phyloP scores from a whole-genome alignment of 495 filamentous ascomycete species.

The Lindgomyces ingoldianus region DNA sequence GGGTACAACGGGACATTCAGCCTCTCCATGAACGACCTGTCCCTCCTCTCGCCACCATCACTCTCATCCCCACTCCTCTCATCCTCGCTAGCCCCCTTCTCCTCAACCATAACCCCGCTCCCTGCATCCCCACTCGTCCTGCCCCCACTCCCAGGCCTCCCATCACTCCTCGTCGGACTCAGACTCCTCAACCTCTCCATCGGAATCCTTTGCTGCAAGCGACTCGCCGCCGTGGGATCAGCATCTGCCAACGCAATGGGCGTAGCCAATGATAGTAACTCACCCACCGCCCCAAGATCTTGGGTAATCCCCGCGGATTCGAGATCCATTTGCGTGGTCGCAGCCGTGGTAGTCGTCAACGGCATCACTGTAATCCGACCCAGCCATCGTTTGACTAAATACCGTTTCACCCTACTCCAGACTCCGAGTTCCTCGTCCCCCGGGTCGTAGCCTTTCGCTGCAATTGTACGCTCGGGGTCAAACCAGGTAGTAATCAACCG shows the following conservation, averaged over 20 bases:
- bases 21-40: constrained; percentile 2
- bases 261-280: constrained; percentile 35
- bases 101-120: constrained; percentile 54
- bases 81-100: constrained; percentile 43
- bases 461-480: constrained; percentile 42
- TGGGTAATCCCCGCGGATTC: constrained; percentile 26
- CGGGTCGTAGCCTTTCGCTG: constrained; percentile 31
- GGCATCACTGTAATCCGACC: constrained; percentile 39
- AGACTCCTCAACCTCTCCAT: constrained; percentile 21
- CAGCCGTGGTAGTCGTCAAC: constrained; percentile 16
- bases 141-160: constrained; percentile 19
- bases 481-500: constrained; percentile 51
- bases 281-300: constrained; percentile 32
- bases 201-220: constrained; percentile 24
- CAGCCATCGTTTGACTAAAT: constrained; percentile 51
- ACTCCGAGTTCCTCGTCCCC: constrained; percentile 47
- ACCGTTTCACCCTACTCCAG: constrained; percentile 51
- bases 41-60: constrained; percentile 5
- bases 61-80: constrained; percentile 33
- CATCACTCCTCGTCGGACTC: constrained; percentile 27
- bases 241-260: constrained; percentile 33
- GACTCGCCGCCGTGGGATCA: constrained; percentile 36
- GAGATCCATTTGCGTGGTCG: constrained; percentile 7
- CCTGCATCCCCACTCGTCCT: constrained; percentile 33
- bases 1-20: constrained; percentile 34